Percentiles rank a stretch among this genome's conserved stretches.
phyloP scores from a whole-genome alignment of 2,329 filamentous ascomycete species.

The Helminthosporium solani region DNA sequence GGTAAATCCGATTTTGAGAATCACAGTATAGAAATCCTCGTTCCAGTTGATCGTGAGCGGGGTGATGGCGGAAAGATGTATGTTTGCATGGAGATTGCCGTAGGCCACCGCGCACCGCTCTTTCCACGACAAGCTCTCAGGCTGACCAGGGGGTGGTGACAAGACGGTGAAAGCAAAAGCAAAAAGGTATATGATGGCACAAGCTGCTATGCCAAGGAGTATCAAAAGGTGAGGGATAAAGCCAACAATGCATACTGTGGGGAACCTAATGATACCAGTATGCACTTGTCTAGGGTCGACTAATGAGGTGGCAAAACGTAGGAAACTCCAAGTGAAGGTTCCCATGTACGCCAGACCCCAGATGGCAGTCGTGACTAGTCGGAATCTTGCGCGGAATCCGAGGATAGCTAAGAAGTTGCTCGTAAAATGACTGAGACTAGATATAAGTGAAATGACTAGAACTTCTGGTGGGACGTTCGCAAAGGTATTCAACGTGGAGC shows the following conservation, averaged over 20 bases:
- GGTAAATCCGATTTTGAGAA: conserved; percentile 82
- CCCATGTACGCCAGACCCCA: conserved; percentile 91
- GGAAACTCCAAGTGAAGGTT: conserved; percentile 75
- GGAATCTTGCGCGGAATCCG: conserved; percentile 73
- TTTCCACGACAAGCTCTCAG: conserved; percentile 48
- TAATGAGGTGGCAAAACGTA: conserved; percentile 41
- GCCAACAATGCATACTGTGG: conserved; percentile 90
- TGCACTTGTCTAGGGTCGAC: conserved; percentile 49
- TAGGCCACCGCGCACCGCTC: conserved; percentile 72
- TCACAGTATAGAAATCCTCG: conserved; percentile 93
- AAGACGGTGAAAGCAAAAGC: conserved; percentile 76
- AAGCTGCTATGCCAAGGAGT: conserved; percentile 73
- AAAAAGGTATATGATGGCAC: conserved; percentile 72
- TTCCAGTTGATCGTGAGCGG: conserved; percentile 76
- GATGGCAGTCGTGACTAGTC: conserved; percentile 83
- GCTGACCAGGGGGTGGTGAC: conserved; percentile 58
- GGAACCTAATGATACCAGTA: conserved; percentile 76
- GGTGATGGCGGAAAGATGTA: conserved; percentile 68
- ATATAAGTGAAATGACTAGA: conserved; percentile 82
- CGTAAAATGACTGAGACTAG: conserved; percentile 81
- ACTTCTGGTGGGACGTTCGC: conserved; percentile 91
- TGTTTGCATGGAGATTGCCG: conserved; percentile 87
- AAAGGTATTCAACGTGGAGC: conserved; percentile 69
- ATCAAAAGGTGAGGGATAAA: conserved; percentile 95
- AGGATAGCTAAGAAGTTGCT: conserved; percentile 82